Evolutionary conservation across 2,329 filamentous ascomycete species (phyloP).

Genomic region (Xylariaceae sp.): DNA sequence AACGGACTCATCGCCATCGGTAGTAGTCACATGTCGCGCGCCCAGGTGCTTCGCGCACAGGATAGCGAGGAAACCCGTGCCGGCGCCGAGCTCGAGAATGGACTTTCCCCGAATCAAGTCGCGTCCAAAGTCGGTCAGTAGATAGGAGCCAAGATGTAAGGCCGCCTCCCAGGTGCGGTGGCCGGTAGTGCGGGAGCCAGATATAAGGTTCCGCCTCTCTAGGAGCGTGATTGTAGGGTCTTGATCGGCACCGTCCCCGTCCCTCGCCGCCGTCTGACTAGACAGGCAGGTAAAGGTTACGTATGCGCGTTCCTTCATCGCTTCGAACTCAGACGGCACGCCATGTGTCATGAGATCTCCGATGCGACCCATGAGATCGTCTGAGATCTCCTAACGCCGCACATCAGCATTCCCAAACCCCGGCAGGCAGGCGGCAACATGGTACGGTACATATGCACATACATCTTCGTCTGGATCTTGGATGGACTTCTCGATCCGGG

Average conservation of each 20-base stretch:
- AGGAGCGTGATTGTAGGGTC: slow-evolving; percentile 48
- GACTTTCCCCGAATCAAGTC: slow-evolving; percentile 47
- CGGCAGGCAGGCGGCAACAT: background rate
- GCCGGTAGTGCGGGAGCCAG: slow-evolving; percentile 58
- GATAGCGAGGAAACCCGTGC: slow-evolving; percentile 62
- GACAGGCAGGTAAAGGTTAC: slow-evolving; percentile 53
- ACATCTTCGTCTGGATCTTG: slow-evolving; percentile 59
- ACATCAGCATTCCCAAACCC: background rate
- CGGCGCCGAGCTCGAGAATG: slow-evolving; percentile 62
- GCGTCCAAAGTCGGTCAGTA: slow-evolving; percentile 44
- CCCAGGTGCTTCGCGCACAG: slow-evolving; percentile 57
- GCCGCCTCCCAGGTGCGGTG: slow-evolving; percentile 68
- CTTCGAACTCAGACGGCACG: slow-evolving; percentile 28
- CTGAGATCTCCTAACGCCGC: slow-evolving; percentile 49
- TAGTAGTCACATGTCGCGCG: slow-evolving; percentile 52
- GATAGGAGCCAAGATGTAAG: slow-evolving; percentile 58
- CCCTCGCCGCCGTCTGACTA: background rate
- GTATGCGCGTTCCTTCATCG: slow-evolving; percentile 57
- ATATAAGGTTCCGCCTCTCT: slow-evolving; percentile 51
- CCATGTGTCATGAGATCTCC: slow-evolving; percentile 47
- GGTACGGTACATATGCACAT: slow-evolving; percentile 3
- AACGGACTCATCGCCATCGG: slow-evolving; percentile 58
- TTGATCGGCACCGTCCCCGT: slow-evolving; percentile 21
- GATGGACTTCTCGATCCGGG: slow-evolving; percentile 54
- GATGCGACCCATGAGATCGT: slow-evolving; percentile 55